Base-by-base conservation (phyloP, 257 asterid species). In the Scutellaria galericulata region DNA sequence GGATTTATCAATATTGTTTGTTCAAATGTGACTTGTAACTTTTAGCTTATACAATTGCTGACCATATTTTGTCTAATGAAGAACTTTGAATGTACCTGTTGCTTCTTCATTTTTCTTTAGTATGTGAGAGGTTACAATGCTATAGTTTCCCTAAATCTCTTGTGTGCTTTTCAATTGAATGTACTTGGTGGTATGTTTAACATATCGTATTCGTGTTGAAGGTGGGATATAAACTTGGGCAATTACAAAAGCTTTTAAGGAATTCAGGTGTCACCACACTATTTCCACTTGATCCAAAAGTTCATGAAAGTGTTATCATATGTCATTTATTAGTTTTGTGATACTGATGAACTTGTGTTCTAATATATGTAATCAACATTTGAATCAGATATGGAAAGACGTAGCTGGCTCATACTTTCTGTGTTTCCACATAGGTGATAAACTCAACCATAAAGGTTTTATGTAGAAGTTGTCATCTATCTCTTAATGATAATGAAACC, bases 171-270 rank as follows among this genome's bases (percentile, higher is more conserved):
- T 55, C 75, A 35, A 55, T 48, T 70, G 24, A 59, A 68, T 24
- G 45, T 14, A 8, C 48, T 57, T 61, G 70, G 50, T 9, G 12
- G 41, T 57, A 48, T 52, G 54, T 15, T 20, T 5, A 42, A 18
- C 48, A 57, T 39, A 22, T n/a, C 66, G 59, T 73, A 27, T 27
- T 77, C 47, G n/a, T 73, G 66, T 35, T 67, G 54, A 58, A 95
- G 99, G 99, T 65, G 99, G 99, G 39, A 77, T 95, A 42, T 98
- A 95, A 78, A 95, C 99, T 53, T 40, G 56, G 56, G 85, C 96
- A 27, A 92, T 95, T 44, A 95, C 99, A n/a, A 98, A 95, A 85
- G 93, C 96, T 78, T 95, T 90, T 84, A 98, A 98, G 50, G 99
- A 95, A 81, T 95, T 95, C 80, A 87, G 99, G 99, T 90, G 72